Evolutionary conservation across 2,329 filamentous ascomycete genomes (phyloP), one percentile per base, ranked within the genome.

Genomic region (Penicillium sclerotiorum): DNA sequence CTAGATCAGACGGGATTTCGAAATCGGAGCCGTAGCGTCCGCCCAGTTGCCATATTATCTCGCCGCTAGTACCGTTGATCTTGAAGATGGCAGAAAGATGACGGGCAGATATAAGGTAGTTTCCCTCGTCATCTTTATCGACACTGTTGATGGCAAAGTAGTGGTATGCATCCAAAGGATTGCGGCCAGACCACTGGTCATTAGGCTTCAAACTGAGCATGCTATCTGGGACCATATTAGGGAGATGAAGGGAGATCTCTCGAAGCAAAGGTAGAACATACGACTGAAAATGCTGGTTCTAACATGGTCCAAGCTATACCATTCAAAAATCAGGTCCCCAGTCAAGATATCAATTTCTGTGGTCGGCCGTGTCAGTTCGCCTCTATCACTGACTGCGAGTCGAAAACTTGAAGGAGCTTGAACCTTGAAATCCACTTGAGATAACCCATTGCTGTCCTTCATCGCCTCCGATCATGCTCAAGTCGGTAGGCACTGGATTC

Each of bases 291-390:
- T n/a, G 30, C 74, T 70, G 2, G 78, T 79, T 33, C 74, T 69
- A 13, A 82, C 70, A 61, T 84, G 78, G 49, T 83, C 80, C 8
- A 84, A 66, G 54, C 77, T 79, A 27, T 73, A 74, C 82, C 82
- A 85, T 56, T 85, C 81, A 53, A 84, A 85, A 9, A 84, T 53
- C 5, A 84, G 64, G 36, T 77, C 69, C 2, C 80, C 80, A 3
- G 78, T 83, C 17, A 77, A 70, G 33, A 82, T 78, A 48, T 83
- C 75, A 22, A 69, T 45, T 49, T 70, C 67, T 70, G 36, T 12
- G 27, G 20, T 12, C 41, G n/a, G 18, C 12, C 11, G 17, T 22
- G 36, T 36, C 32, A 25, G 13, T 25, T 7, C n/a, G n/a, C n/a
- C n/a, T n/a, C n/a, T n/a, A n/a, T n/a, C n/a, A n/a, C n/a, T n/a